Percentiles rank a stretch among this genome's conserved stretches.
Evolutionary conservation across 768 basidiomycete genomes (phyloP).

Genomic region (Chalciporus chontae): DNA sequence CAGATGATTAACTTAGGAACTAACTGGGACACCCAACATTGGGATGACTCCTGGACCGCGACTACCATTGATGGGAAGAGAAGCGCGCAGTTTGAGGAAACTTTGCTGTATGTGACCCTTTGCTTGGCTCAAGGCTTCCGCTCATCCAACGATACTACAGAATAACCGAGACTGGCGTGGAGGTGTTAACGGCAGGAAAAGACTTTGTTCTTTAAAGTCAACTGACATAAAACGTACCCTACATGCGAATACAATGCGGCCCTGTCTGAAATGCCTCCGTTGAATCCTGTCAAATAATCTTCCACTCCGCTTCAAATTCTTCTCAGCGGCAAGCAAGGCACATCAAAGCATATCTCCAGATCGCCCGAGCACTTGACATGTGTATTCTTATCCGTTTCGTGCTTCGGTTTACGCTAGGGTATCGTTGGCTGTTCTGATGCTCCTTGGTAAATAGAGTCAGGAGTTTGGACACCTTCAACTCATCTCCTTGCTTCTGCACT

Average conservation of each 20-base stretch:
- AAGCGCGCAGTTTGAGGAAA: constrained; percentile 98
- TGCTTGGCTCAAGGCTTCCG: not conserved
- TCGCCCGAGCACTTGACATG: constrained; percentile 22
- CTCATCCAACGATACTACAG: constrained; percentile 39
- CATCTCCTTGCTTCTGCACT: constrained; percentile 2
- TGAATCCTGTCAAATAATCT: constrained; percentile 6
- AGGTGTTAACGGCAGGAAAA: constrained; percentile 71
- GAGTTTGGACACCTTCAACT: constrained; percentile 19
- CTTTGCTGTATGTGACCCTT: constrained; percentile 67
- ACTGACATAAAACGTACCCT: constrained; percentile 17
- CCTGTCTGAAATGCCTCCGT: constrained; percentile 15
- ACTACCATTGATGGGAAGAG: constrained; percentile 86
- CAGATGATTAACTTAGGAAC: constrained; percentile 92
- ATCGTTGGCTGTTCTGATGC: constrained; percentile 24
- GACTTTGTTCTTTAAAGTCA: constrained; percentile 22
- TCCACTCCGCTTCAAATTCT: constrained; percentile 18
- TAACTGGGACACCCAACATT: constrained; percentile 73
- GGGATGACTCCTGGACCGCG: constrained; percentile 97
- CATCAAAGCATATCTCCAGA: constrained; percentile 22
- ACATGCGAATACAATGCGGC: constrained; percentile 24
- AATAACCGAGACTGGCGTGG: constrained; percentile 87
- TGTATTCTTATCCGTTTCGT: constrained; percentile 31
- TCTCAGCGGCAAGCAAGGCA: constrained; percentile 21
- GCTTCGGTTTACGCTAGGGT: constrained; percentile 26
- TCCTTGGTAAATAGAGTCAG: constrained; percentile 28